phyloP scores from a whole-genome alignment of 148 eudicot species.

The Vaccinium macrocarpon region DNA sequence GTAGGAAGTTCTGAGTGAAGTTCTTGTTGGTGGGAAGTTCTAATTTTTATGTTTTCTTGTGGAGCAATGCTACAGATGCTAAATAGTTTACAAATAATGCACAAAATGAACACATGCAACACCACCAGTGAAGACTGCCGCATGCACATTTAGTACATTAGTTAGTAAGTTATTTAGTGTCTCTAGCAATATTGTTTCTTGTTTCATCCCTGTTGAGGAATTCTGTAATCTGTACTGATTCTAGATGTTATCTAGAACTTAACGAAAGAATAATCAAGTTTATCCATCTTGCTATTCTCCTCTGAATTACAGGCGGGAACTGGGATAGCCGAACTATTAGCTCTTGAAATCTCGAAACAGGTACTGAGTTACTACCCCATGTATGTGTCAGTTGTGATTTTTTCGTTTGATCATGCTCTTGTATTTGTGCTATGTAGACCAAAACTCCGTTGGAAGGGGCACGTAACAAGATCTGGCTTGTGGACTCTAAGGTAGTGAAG shows the following conservation, averaged over 20 bases:
- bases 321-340: conserved; percentile 93
- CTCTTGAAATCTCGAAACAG: conserved; percentile 85
- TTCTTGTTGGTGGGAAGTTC: too few relatives aligned
- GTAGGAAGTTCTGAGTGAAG: not conserved
- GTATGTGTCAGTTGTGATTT: not conserved
- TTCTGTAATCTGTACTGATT: not conserved
- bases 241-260: not conserved
- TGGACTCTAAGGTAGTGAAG: conserved; percentile 75
- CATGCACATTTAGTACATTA: too few relatives aligned
- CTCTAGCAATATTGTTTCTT: not conserved
- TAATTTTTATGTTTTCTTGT: too few relatives aligned
- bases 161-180: too few relatives aligned
- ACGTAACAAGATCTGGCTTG: conserved; percentile 92
- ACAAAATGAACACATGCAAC: too few relatives aligned
- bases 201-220: conserved; percentile 5
- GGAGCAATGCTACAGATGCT: too few relatives aligned
- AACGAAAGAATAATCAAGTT: not conserved
- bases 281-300: not conserved
- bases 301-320: conserved; percentile 74
- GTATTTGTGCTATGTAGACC: conserved; percentile 30
- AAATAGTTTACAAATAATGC: too few relatives aligned
- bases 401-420: not conserved
- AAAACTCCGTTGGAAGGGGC: conserved; percentile 62
- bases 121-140: too few relatives aligned
- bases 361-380: conserved; percentile 25